Conservation (phyloP, 2,329 filamentous ascomycete genomes). For the Fusarium agapanthi region DNA sequence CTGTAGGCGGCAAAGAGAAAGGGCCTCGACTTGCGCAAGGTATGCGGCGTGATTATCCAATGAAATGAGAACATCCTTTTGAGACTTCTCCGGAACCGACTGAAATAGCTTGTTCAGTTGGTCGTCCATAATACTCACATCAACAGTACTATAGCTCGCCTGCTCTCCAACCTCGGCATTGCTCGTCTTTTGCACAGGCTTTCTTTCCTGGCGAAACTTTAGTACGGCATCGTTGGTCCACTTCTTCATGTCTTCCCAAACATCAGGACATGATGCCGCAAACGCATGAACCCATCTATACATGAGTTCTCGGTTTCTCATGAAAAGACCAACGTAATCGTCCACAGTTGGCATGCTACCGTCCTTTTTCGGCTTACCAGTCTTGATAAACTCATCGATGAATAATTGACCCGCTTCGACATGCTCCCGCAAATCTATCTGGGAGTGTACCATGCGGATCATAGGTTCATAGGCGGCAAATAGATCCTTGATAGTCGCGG, state of each 20-base stretch:
- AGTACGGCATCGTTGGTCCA: conserved; percentile 68
- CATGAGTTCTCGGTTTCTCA: conserved; percentile 68
- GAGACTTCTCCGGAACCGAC: conserved; percentile 57
- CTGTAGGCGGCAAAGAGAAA: conserved; percentile 65
- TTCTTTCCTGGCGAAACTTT: conserved; percentile 58
- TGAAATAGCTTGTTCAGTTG: conserved; percentile 54
- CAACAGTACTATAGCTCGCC: conserved; percentile 10
- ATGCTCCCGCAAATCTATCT: conserved; percentile 75
- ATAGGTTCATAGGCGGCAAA: conserved; percentile 78
- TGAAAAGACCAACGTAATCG: conserved; percentile 74
- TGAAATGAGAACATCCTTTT: conserved; percentile 55
- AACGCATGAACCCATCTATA: conserved; percentile 79
- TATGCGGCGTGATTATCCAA: conserved; percentile 70
- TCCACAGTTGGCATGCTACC: conserved; percentile 67
- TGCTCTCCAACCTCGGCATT: not conserved
- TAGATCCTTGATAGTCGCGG: conserved; percentile 69
- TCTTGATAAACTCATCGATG: conserved; percentile 74
- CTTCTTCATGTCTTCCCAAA: conserved; percentile 66
- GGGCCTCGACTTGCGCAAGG: conserved; percentile 61
- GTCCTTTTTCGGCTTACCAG: conserved; percentile 56
- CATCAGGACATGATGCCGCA: conserved; percentile 71
- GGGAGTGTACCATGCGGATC: conserved; percentile 75
- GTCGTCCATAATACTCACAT: conserved; percentile 49
- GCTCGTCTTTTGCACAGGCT: not conserved
- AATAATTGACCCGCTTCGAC: conserved; percentile 74